phyloP scores from a whole-genome alignment of 768 basidiomycete species.

The Auricularia sp. region DNA sequence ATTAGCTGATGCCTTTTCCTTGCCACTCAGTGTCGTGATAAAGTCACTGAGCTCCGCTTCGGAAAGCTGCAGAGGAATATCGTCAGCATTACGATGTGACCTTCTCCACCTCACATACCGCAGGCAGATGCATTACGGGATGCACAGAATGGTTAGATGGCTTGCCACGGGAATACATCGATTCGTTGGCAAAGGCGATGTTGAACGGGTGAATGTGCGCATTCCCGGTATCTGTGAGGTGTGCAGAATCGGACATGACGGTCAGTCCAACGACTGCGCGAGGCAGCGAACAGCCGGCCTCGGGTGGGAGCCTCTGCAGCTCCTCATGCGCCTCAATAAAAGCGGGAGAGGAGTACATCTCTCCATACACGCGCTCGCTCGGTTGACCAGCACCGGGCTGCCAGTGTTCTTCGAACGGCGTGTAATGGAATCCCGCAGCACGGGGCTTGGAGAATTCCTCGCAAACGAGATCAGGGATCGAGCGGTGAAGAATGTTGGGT shows the following conservation, averaged over 20 bases:
- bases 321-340: background rate
- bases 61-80: background rate
- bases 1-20: background rate
- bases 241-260: background rate
- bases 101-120: too few species aligned
- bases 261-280: background rate
- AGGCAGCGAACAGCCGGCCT: background rate
- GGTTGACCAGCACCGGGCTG: background rate
- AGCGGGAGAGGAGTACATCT: background rate
- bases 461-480: background rate
- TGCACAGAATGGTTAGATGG: conserved; percentile 10
- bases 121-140: conserved; percentile 1
- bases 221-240: background rate
- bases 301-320: background rate
- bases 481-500: background rate
- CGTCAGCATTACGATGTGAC: too few species aligned
- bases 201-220: conserved; percentile 7
- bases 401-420: background rate
- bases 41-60: conserved; percentile 7
- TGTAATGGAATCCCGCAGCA: background rate
- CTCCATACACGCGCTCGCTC: background rate
- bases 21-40: conserved; percentile 1
- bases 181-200: conserved; percentile 6
- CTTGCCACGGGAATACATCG: conserved; percentile 6
- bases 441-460: background rate